These are phyloP conservation scores for Hanseniaspora lachancei DNA, from an alignment of 805 yeast genomes.

Conservation along the genomic window DNA sequence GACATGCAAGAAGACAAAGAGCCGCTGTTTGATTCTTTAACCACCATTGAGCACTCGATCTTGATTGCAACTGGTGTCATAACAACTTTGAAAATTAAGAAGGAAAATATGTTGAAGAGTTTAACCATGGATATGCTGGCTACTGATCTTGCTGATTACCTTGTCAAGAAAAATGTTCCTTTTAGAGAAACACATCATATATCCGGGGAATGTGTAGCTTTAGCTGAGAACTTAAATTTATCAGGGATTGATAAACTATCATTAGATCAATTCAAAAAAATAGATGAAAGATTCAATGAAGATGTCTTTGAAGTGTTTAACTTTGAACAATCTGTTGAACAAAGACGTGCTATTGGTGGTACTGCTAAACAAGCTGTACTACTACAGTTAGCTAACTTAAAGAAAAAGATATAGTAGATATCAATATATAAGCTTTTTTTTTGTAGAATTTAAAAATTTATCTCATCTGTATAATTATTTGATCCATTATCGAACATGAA, in stretches of 20 bases:
- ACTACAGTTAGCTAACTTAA: slow-evolving; percentile 43
- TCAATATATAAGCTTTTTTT: not conserved
- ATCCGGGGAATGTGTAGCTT: slow-evolving; percentile 91
- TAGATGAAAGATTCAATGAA: slow-evolving; percentile 64
- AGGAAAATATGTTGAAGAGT: slow-evolving; percentile 68
- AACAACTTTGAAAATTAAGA: slow-evolving; percentile 65
- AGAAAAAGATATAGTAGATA: slow-evolving; percentile 20
- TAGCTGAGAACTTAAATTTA: slow-evolving; percentile 65
- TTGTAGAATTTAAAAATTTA: slow-evolving; percentile 1
- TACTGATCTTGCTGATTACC: slow-evolving; percentile 93
- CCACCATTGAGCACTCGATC: slow-evolving; percentile 86
- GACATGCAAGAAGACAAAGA: slow-evolving; percentile 99
- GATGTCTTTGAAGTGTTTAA: slow-evolving; percentile 81
- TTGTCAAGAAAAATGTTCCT: slow-evolving; percentile 96
- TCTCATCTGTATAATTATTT: slow-evolving; percentile 8
- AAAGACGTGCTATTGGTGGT: slow-evolving; percentile 94
- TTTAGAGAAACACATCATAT: slow-evolving; percentile 98
- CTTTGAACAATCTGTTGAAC: slow-evolving; percentile 88
- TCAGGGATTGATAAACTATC: slow-evolving; percentile 78
- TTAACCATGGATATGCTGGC: slow-evolving; percentile 98
- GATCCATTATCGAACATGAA: slow-evolving; percentile 8
- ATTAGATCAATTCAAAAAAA: slow-evolving; percentile 60
- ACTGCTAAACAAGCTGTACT: slow-evolving; percentile 85
- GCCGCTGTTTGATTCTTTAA: slow-evolving; percentile 84
- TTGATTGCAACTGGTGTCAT: slow-evolving; percentile 92